Base-by-base conservation (phyloP, 306 rosid genomes). In the Gastrolobium bilobum region DNA sequence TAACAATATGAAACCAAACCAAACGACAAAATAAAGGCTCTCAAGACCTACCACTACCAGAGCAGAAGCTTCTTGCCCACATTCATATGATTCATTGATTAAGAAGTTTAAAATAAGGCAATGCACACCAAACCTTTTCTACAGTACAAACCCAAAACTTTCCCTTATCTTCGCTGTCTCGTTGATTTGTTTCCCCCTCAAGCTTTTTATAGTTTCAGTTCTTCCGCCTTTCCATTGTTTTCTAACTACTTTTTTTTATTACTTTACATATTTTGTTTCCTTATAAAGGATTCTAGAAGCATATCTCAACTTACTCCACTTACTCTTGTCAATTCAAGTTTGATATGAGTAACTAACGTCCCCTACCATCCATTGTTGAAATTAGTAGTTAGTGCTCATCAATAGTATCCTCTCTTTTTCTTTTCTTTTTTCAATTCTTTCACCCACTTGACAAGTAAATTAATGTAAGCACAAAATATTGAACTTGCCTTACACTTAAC, bases 211-310 rank as follows among this genome's bases (percentile, higher is more conserved):
- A 30, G 20, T 69, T 14, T 57, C 9, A 37, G 76, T 71, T 68
- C 72, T 77, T 68, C 43, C 75, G 65, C 34, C 71, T 79, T 79
- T 80, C 75, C 78, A 47, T 75, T 80, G 68, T 60, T 62, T 60
- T 77, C 76, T 51, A 72, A 53, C 68, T 47, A 68, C 65, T 54
- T 67, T 31, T 52, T 57, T 84, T 53, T 34, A 20, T 6, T 53
- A 54, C 29, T 52, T 48, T 65, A 44, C 30, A 38, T 39, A 2
- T 69, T 30, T 31, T 61, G 59, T 77, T 77, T 74, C 61, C 26
- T 69, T 14, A 57, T 11, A 77, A 80, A 71, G 83, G 30, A 4
- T 85, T 88, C 91, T 85, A 85, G 91, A 88, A 88, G 79, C 73
- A 44, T 69, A 53, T 80, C 83, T 47, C 82, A 81, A 69, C 86